Percentiles rank a stretch among this genome's conserved stretches.
These are phyloP conservation scores for Anacardium occidentale DNA, from an alignment of 345 rosid species.

Conservation along the genomic window DNA sequence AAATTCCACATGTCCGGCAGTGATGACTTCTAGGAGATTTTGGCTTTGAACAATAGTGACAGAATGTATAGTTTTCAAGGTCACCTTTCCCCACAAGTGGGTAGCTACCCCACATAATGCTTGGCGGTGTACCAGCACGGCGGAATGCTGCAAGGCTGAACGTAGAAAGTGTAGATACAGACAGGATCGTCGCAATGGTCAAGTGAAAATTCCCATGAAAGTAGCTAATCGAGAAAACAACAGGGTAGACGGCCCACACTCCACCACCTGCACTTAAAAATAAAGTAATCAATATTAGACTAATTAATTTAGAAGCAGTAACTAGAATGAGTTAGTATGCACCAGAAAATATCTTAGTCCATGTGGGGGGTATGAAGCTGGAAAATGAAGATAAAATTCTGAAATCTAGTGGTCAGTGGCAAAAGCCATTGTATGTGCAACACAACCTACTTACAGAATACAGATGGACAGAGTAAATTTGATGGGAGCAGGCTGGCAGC, in stretches of 20 bases:
- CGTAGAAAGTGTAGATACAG: slow-evolving; percentile 55
- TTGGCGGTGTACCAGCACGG: slow-evolving; percentile 71
- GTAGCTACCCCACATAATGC: slow-evolving; percentile 70
- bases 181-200: slow-evolving; percentile 38
- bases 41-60: slow-evolving; percentile 68
- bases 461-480: background rate
- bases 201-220: slow-evolving; percentile 54
- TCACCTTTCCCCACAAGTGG: slow-evolving; percentile 75
- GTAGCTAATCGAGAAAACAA: slow-evolving; percentile 66
- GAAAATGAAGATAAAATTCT: background rate
- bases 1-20: slow-evolving; percentile 86
- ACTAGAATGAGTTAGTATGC: background rate
- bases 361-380: background rate
- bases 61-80: slow-evolving; percentile 76
- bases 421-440: background rate
- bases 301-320: background rate
- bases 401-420: background rate
- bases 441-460: background rate
- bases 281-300: slow-evolving; percentile 16
- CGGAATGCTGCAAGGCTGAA: slow-evolving; percentile 69
- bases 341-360: slow-evolving; percentile 1
- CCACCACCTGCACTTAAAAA: slow-evolving; percentile 72
- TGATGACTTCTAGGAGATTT: slow-evolving; percentile 91
- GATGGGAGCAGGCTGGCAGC: background rate
- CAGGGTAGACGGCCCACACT: slow-evolving; percentile 76